These are phyloP conservation scores for Globisporangium nunn DNA, from an alignment of 352 stramenopile species.

Conservation along the genomic window DNA sequence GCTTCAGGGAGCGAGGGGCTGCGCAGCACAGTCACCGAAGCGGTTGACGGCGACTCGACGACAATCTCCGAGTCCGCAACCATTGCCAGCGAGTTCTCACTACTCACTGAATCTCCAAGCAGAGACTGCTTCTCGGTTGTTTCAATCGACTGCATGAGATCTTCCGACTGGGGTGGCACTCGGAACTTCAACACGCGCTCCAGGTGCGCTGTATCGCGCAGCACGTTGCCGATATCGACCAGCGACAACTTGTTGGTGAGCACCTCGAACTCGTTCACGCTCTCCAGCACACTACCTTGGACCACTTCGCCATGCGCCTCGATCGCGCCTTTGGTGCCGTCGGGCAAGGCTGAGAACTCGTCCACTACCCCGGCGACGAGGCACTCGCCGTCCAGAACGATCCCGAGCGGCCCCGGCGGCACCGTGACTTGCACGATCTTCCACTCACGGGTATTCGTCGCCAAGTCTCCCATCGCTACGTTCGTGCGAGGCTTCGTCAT, in stretches of 20 bases:
- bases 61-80: background rate
- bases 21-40: constrained; percentile 1
- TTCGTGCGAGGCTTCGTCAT: background rate
- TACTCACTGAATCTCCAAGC: background rate
- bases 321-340: constrained; percentile 30
- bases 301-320: constrained; percentile 37
- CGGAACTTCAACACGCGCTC: constrained; percentile 34
- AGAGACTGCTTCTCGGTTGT: constrained; percentile 4
- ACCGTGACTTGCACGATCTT: constrained; percentile 38
- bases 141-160: background rate
- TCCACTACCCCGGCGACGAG: constrained; percentile 40
- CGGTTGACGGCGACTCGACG: background rate
- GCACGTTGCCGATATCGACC: constrained; percentile 31
- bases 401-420: constrained; percentile 40
- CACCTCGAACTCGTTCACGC: constrained; percentile 58
- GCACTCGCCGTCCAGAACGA: constrained; percentile 45
- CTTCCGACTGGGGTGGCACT: constrained; percentile 18
- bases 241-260: constrained; percentile 26
- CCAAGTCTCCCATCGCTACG: background rate
- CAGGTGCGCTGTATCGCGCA: constrained; percentile 40
- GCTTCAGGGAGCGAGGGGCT: constrained; percentile 8
- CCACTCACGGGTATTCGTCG: constrained; percentile 10
- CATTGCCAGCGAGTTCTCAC: background rate
- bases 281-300: constrained; percentile 40
- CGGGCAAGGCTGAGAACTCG: constrained; percentile 32